Percentiles rank a stretch among this genome's conserved stretches.
phyloP scores from a whole-genome alignment of 1,284 basidiomycete genomes.

The Phlebopus sp. region DNA sequence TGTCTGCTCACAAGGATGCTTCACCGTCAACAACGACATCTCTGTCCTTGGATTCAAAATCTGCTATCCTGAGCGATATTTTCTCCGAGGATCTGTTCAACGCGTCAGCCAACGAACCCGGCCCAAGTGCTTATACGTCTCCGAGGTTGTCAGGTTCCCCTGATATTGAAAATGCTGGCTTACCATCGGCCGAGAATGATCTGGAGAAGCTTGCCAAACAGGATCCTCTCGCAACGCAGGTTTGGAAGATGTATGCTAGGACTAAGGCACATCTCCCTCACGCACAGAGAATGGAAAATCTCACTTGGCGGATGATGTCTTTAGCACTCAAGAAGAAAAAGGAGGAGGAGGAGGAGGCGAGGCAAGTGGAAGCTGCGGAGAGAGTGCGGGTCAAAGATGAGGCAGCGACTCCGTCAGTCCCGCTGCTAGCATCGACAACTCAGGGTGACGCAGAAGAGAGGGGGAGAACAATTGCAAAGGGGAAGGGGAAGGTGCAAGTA shows the following conservation, averaged over 20 bases:
- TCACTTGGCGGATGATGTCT: conserved; percentile 99
- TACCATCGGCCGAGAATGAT: conserved; percentile 45
- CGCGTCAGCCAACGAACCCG: conserved; percentile 37
- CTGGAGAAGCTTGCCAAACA: conserved; percentile 69
- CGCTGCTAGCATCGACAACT: conserved; percentile 2
- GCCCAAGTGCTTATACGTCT: conserved; percentile 55
- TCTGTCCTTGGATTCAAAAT: conserved; percentile 45
- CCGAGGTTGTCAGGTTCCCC: conserved; percentile 66
- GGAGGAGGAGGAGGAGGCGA: conserved; percentile 55
- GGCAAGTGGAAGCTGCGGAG: conserved; percentile 1
- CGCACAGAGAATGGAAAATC: conserved; percentile 93
- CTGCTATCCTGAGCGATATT: conserved; percentile 65
- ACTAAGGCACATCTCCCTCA: conserved; percentile 87
- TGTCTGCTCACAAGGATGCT: conserved; percentile 30
- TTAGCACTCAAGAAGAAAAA: conserved; percentile 86
- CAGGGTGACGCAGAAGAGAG: conserved; percentile 44
- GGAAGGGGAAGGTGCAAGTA: conserved; percentile 68
- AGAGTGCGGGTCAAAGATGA: conserved; percentile 29
- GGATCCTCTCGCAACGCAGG: conserved; percentile 91
- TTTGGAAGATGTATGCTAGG: conserved; percentile 95
- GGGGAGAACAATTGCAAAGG: conserved; percentile 73
- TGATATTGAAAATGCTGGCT: conserved; percentile 44
- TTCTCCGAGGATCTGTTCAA: conserved; percentile 67
- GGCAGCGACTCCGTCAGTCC: conserved; percentile 15
- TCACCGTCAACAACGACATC: conserved; percentile 45